phyloP scores from a whole-genome alignment of 2,329 filamentous ascomycete species.

The Ceratocystis diversiconidia region DNA sequence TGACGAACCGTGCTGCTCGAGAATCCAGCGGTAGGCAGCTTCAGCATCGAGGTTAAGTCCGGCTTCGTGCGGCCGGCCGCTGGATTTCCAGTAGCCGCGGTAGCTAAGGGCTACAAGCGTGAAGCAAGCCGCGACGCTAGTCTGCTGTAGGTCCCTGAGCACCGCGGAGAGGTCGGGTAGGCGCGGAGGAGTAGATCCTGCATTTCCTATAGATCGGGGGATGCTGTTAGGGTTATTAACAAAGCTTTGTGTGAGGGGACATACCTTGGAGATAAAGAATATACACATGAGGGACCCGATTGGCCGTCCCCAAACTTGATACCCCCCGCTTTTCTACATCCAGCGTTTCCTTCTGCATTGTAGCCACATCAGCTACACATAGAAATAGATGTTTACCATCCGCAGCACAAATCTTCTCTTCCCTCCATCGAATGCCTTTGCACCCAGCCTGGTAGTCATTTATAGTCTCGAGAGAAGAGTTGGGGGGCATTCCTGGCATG shows the following conservation, averaged over 20 bases:
- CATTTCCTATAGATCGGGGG: conserved; percentile 35
- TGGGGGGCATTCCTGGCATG: conserved; percentile 61
- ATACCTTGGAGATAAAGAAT: conserved; percentile 44
- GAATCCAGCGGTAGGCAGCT: conserved; percentile 50
- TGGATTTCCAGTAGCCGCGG: conserved; percentile 65
- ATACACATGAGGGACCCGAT: conserved; percentile 28
- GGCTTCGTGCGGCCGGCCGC: conserved; percentile 52
- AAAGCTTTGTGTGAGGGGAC: conserved; percentile 7
- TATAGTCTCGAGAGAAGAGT: conserved; percentile 52
- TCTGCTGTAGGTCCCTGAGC: conserved; percentile 32
- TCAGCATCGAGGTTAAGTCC: conserved; percentile 56
- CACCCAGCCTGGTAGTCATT: conserved; percentile 47
- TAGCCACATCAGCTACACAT: conserved; percentile 35
- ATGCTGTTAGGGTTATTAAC: not conserved
- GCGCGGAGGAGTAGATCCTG: conserved; percentile 42
- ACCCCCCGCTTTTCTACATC: conserved; percentile 7
- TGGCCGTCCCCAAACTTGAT: conserved; percentile 15
- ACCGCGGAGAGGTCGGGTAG: conserved; percentile 42
- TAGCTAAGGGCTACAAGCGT: conserved; percentile 46
- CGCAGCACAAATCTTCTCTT: conserved; percentile 42
- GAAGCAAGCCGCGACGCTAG: conserved; percentile 27
- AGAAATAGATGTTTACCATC: conserved; percentile 54
- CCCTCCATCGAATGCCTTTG: conserved; percentile 50
- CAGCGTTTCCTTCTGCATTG: not conserved
- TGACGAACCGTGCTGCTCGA: conserved; percentile 26